These are phyloP conservation scores for Gastrodia elata DNA, from an alignment of 106 monocot genomes.

Conservation along the genomic window DNA sequence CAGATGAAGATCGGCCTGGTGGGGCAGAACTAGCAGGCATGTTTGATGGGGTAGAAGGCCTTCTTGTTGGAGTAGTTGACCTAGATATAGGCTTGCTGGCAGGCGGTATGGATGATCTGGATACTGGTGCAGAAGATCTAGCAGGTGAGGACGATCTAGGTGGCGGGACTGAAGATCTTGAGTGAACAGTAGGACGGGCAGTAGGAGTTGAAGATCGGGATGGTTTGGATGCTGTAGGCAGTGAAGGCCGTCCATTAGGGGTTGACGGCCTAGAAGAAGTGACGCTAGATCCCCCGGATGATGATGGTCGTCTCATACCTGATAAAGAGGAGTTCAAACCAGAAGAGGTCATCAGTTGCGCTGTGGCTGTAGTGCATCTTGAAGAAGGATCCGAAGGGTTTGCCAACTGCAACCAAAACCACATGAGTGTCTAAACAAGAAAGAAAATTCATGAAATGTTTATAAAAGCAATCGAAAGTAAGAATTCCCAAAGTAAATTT, in stretches of 20 bases:
- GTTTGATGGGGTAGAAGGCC: conserved; percentile 40
- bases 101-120: conserved; percentile 29
- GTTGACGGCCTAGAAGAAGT: conserved; percentile 42
- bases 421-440: not conserved
- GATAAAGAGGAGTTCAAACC: conserved; percentile 20
- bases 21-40: conserved; percentile 4
- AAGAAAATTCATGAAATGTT: not conserved
- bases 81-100: conserved; percentile 26
- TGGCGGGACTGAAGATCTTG: conserved; percentile 27
- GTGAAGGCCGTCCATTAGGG: conserved; percentile 36
- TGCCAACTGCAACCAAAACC: conserved; percentile 41
- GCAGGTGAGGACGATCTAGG: conserved; percentile 47
- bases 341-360: conserved; percentile 27
- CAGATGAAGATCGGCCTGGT: conserved; percentile 3
- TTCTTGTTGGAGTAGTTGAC: conserved; percentile 45
- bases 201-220: conserved; percentile 59
- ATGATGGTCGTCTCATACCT: conserved; percentile 35
- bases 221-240: conserved; percentile 27
- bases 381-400: conserved; percentile 32
- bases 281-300: conserved; percentile 38
- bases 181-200: conserved; percentile 37
- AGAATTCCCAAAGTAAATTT: not conserved
- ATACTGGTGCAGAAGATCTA: conserved; percentile 48
- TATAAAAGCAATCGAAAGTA: too few relatives aligned
- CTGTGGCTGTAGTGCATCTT: conserved; percentile 22